Conservation (phyloP, 805 yeast genomes). For the Cyberlindnera bimundalis region DNA sequence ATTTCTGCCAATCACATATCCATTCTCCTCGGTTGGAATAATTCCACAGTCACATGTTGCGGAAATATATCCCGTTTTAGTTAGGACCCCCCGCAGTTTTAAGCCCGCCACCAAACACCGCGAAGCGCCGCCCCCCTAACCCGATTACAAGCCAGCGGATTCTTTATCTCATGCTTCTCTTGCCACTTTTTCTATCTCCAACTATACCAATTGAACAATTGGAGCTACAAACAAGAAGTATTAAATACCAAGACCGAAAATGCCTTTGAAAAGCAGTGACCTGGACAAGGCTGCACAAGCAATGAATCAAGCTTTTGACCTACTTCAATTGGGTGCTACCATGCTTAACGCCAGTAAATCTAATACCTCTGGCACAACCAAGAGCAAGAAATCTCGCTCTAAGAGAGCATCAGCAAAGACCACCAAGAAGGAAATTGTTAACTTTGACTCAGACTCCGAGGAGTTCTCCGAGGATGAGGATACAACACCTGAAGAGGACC, state of each 20-base stretch:
- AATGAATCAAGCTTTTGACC: constrained; percentile 26
- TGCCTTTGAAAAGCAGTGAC: constrained; percentile 1
- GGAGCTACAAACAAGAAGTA: neutral
- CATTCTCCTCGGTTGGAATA: too few species aligned
- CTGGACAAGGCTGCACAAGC: constrained; percentile 21
- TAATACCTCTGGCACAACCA: constrained; percentile 3
- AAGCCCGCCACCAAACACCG: too few species aligned
- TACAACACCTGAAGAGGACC: constrained; percentile 24
- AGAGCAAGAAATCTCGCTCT: constrained; percentile 4
- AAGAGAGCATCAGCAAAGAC: constrained; percentile 1
- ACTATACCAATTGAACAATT: too few species aligned
- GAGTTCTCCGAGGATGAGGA: constrained; percentile 18
- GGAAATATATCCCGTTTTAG: too few species aligned
- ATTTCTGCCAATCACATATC: too few species aligned
- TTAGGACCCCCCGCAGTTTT: too few species aligned
- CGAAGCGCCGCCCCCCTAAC: too few species aligned
- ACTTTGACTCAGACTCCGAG: constrained; percentile 20
- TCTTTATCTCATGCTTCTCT: too few species aligned
- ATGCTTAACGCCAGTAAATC: constrained; percentile 17
- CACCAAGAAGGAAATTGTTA: constrained; percentile 11
- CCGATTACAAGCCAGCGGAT: constrained; percentile 6
- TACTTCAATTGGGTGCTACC: constrained; percentile 23
- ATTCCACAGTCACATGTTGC: too few species aligned
- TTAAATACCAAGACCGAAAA: neutral
- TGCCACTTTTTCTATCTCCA: neutral